These are phyloP conservation scores for Fusarium oligoseptatum DNA, from an alignment of 2,329 filamentous ascomycete species.

Conservation along the genomic window DNA sequence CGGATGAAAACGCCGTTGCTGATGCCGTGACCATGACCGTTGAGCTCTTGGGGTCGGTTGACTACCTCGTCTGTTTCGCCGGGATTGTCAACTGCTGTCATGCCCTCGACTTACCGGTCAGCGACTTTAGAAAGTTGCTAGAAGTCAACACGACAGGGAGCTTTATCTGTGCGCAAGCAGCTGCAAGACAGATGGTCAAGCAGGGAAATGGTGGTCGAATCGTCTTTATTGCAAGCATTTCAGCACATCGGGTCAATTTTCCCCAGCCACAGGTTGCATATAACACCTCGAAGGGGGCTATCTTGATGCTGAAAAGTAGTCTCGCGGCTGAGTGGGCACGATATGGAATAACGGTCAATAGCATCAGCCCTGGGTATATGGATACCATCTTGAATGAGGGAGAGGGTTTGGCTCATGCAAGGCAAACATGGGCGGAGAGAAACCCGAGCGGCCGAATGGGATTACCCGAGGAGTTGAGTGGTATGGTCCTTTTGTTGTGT, in stretches of 20 bases:
- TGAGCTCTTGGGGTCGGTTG: slow-evolving; percentile 5
- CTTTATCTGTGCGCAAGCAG: slow-evolving; percentile 78
- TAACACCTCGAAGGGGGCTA: slow-evolving; percentile 78
- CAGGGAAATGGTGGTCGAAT: slow-evolving; percentile 70
- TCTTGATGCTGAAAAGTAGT: slow-evolving; percentile 72
- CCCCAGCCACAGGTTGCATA: slow-evolving; percentile 80
- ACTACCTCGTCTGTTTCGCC: slow-evolving; percentile 23
- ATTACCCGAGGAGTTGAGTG: slow-evolving; percentile 70
- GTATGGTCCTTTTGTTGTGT: slow-evolving; percentile 69
- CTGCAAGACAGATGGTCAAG: slow-evolving; percentile 65
- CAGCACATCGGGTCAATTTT: slow-evolving; percentile 76
- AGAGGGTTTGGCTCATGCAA: slow-evolving; percentile 55
- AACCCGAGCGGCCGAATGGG: slow-evolving; percentile 77
- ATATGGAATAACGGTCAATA: slow-evolving; percentile 78
- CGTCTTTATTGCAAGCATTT: slow-evolving; percentile 76
- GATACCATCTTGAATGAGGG: slow-evolving; percentile 80
- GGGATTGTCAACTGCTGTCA: slow-evolving; percentile 73
- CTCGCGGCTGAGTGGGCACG: slow-evolving; percentile 72
- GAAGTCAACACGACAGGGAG: slow-evolving; percentile 80
- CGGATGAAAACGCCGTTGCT: slow-evolving; percentile 8
- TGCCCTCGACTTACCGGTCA: slow-evolving; percentile 69
- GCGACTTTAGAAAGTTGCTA: slow-evolving; percentile 73
- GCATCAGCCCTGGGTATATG: slow-evolving; percentile 80
- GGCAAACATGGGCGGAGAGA: slow-evolving; percentile 68
- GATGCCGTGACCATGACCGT: not conserved